Conservation (phyloP, 2,329 filamentous ascomycete genomes). For the Blastomyces parvus region DNA sequence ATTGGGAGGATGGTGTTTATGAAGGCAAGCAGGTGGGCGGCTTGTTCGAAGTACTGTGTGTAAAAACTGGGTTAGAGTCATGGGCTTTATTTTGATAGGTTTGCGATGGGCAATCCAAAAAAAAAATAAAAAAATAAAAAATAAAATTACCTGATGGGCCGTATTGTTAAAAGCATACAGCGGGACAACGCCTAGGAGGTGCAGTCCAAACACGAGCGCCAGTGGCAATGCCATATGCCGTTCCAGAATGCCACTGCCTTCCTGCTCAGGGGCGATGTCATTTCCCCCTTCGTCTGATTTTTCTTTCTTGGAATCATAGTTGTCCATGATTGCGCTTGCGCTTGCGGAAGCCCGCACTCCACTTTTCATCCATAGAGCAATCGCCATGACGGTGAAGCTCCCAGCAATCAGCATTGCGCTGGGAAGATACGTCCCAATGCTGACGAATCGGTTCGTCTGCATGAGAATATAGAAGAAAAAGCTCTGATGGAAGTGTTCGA, state of each 20-base stretch:
- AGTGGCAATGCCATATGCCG: constrained; percentile 46
- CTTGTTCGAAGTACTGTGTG: constrained; percentile 47
- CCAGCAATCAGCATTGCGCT: constrained; percentile 94
- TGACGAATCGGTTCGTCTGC: constrained; percentile 86
- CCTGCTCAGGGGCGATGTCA: constrained; percentile 14
- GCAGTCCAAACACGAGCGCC: constrained; percentile 59
- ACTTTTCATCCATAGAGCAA: constrained; percentile 86
- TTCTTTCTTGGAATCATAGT: constrained; percentile 26
- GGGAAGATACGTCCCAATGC: constrained; percentile 92
- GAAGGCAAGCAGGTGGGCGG: constrained; percentile 51
- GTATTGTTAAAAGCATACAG: constrained; percentile 79
- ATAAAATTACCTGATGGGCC: constrained; percentile 49
- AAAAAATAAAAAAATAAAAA: constrained; percentile 26
- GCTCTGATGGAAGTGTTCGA: constrained; percentile 95
- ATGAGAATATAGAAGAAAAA: constrained; percentile 99
- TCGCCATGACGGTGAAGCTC: constrained; percentile 92
- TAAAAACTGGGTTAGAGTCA: constrained; percentile 14
- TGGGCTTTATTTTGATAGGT: neutral
- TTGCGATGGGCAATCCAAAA: neutral
- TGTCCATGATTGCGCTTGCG: constrained; percentile 9
- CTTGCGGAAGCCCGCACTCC: constrained; percentile 36
- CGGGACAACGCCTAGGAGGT: constrained; percentile 69
- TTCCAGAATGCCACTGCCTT: constrained; percentile 25
- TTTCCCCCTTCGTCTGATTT: constrained; percentile 19
- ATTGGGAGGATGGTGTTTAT: constrained; percentile 50